These are phyloP conservation scores for Capronia coronata DNA, from an alignment of 2,329 filamentous ascomycete genomes.

Conservation along the genomic window DNA sequence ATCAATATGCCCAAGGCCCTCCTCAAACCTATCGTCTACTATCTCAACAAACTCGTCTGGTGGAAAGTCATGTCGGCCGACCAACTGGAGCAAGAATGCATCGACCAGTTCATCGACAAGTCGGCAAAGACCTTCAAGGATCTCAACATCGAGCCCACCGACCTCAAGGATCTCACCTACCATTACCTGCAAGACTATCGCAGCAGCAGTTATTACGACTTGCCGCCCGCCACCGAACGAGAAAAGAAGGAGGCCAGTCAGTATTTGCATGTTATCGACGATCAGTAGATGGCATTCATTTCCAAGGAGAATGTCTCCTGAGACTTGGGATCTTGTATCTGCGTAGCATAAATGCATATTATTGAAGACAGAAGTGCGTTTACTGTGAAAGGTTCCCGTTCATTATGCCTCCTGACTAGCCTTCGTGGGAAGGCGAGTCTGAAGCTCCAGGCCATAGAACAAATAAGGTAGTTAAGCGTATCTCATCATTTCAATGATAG, in stretches of 20 bases:
- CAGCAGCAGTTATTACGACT: conserved; percentile 80
- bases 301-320: not conserved
- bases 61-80: conserved; percentile 75
- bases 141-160: conserved; percentile 79
- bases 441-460: too few relatives aligned
- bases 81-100: conserved; percentile 83
- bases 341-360: too few relatives aligned
- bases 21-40: conserved; percentile 65
- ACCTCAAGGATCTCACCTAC: conserved; percentile 80
- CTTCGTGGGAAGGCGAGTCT: too few relatives aligned
- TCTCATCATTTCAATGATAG: too few relatives aligned
- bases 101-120: conserved; percentile 86
- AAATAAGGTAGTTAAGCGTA: too few relatives aligned
- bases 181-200: conserved; percentile 93
- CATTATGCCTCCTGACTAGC: too few relatives aligned
- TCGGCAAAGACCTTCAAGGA: conserved; percentile 94
- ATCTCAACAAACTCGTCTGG: conserved; percentile 80
- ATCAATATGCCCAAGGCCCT: conserved; percentile 81
- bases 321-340: too few relatives aligned
- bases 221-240: conserved; percentile 88
- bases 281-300: conserved; percentile 50
- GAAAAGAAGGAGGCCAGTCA: conserved; percentile 94
- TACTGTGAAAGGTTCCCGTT: too few relatives aligned
- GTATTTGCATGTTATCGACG: conserved; percentile 88
- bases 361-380: too few relatives aligned